Base-by-base conservation (phyloP, 192 early-diverging fungal genomes). In the Mortierella claussenii region DNA sequence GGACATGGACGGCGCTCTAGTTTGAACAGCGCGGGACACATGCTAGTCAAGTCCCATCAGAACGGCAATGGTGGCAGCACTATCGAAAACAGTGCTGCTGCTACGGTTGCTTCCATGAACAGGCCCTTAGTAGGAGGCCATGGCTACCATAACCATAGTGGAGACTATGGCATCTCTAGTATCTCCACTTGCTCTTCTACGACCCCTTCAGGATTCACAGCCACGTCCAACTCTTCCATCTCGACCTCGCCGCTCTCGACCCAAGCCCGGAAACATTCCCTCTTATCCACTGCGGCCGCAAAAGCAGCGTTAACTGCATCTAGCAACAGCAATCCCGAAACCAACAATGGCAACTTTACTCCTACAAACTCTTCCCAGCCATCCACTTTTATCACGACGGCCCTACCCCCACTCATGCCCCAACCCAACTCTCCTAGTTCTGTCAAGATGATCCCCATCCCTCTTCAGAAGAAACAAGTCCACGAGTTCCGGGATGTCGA, bases 131-230 rank as follows among this genome's bases (percentile, higher is more conserved):
- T n/a, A n/a, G n/a, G 28, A n/a, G 26, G 37, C 32, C 54, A 30
- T 11, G 46, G 45, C 18, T 21, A 60, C n/a, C n/a, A n/a, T n/a
- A n/a, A n/a, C n/a, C n/a, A n/a, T n/a, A n/a, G n/a, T n/a, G n/a
- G n/a, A 9, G 37, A 40, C 37, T 40, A 40, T 40, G 37, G 37
- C 13, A 13, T 40, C 13, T 73, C 69, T 4, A 48, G 8, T 13
- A 55, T 26, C 6, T 74, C 71, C 26, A 47, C 71, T 1, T 66
- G 65, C 47, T 76, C 73, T 33, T 76, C 73, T 1, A 50, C 58
- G 3, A 62, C 57, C 1, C 67, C 73, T 7, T 76, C 73, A 26
- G 51, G 46, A 3, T 62, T 76, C 46, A 47, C 69, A 2, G 47
- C 45, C 12, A 57, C 54, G 44, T 70, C 68, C 30, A 28, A 40